Conservation (phyloP, 1,284 basidiomycete genomes). For the Amylostereum areolatum region DNA sequence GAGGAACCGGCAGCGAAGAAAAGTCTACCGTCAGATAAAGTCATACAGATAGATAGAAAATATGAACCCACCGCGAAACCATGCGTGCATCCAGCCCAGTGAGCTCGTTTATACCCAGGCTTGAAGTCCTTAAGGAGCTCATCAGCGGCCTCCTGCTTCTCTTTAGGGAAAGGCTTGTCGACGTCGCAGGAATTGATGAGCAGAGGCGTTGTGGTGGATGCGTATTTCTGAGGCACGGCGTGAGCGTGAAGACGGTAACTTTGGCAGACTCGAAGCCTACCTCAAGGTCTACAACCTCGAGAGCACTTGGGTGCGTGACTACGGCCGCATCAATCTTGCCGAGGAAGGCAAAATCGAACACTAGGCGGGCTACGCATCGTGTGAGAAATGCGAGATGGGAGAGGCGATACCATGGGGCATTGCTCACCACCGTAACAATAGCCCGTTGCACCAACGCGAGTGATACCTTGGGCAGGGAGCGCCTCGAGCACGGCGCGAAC, state of each 20-base stretch:
- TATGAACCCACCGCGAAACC: not conserved
- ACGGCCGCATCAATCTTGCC: not conserved
- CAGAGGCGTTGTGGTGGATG: not conserved
- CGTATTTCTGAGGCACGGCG: not conserved
- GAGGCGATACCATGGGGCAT: not conserved
- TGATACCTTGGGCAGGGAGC: not conserved
- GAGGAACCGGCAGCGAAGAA: conserved; percentile 52
- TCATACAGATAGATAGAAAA: not conserved
- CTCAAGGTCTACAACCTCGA: not conserved
- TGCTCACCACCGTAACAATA: not conserved
- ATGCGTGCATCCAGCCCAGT: not conserved
- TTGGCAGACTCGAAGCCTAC: not conserved
- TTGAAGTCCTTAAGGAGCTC: not conserved
- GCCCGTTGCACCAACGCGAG: not conserved
- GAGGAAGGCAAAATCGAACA: not conserved
- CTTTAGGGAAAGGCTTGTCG: not conserved
- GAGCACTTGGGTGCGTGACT: not conserved
- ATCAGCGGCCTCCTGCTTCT: not conserved
- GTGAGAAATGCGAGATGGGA: not conserved
- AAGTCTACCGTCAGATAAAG: conserved; percentile 50
- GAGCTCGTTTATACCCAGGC: not conserved
- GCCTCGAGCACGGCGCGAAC: not conserved
- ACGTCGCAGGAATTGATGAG: not conserved
- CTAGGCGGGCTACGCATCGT: not conserved
- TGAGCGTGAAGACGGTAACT: not conserved